Evolutionary conservation across 768 basidiomycete genomes (phyloP).

Genomic region (Boletus rufocinnamomeus): DNA sequence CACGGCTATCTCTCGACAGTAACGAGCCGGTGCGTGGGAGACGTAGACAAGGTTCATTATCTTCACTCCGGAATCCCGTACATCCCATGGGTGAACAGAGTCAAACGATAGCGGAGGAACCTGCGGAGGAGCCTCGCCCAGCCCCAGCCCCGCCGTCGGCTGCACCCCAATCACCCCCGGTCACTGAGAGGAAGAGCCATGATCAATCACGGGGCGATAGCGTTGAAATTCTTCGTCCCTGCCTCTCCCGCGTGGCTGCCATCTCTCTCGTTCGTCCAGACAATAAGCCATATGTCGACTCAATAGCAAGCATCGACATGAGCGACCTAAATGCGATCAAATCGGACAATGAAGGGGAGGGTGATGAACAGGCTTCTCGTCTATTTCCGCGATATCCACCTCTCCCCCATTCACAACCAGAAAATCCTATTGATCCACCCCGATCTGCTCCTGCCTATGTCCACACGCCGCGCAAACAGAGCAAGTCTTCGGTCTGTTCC

Average conservation of each 20-base stretch:
- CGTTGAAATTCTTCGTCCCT: slow-evolving; percentile 26
- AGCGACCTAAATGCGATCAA: slow-evolving; percentile 35
- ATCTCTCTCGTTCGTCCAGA: neutral
- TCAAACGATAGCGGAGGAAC: slow-evolving; percentile 24
- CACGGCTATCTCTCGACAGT: slow-evolving; percentile 19
- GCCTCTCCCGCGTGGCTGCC: slow-evolving; percentile 16
- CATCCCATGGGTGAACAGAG: slow-evolving; percentile 12
- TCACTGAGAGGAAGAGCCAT: slow-evolving; percentile 9
- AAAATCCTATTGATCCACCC: slow-evolving; percentile 7
- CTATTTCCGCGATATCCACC: slow-evolving; percentile 31
- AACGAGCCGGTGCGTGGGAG: slow-evolving; percentile 18
- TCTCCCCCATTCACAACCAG: slow-evolving; percentile 20
- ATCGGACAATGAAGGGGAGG: slow-evolving; percentile 31
- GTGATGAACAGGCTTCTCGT: slow-evolving; percentile 25
- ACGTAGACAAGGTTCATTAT: slow-evolving; percentile 30
- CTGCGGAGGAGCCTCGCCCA: neutral
- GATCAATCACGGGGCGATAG: slow-evolving; percentile 19
- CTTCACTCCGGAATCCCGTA: slow-evolving; percentile 30
- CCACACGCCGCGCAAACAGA: slow-evolving; percentile 28
- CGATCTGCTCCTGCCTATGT: slow-evolving; percentile 17
- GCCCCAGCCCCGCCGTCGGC: neutral
- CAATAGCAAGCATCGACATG: slow-evolving; percentile 33
- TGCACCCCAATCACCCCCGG: slow-evolving; percentile 3
- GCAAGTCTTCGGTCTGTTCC: slow-evolving; percentile 17
- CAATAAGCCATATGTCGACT: slow-evolving; percentile 16